phyloP scores from a whole-genome alignment of 306 rosid genomes.

The Leucaena leucocephala region DNA sequence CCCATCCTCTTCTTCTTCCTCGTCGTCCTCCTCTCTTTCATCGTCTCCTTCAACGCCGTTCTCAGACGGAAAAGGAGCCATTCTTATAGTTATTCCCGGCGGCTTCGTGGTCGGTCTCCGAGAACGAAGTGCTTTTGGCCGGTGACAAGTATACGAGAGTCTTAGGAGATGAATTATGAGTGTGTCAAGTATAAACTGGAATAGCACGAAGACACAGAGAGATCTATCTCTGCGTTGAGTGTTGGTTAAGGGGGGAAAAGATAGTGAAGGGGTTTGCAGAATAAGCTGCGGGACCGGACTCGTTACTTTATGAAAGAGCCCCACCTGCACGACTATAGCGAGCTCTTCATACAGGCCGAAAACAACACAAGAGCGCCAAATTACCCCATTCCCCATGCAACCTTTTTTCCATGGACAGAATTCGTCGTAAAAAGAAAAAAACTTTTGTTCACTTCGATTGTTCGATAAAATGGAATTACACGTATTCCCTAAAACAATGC shows the following conservation, averaged over 20 bases:
- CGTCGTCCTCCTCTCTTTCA: slow-evolving; percentile 81
- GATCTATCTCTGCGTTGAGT: slow-evolving; percentile 18
- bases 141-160: neutral
- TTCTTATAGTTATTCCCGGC: slow-evolving; percentile 48
- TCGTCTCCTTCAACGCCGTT: slow-evolving; percentile 91
- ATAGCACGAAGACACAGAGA: neutral
- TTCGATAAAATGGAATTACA: neutral
- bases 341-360: neutral
- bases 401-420: neutral
- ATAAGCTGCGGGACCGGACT: neutral
- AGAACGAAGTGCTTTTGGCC: neutral
- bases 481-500: neutral
- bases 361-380: neutral
- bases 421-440: neutral
- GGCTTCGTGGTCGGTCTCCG: slow-evolving; percentile 34
- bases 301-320: neutral
- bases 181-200: neutral
- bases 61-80: slow-evolving; percentile 86
- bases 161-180: neutral
- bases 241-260: neutral
- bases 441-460: neutral
- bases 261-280: neutral
- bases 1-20: slow-evolving; percentile 55
- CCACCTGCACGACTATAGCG: neutral
- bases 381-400: neutral